Base-by-base conservation (phyloP, 2,329 filamentous ascomycete genomes). In the Colletotrichum neosansevieriae region DNA sequence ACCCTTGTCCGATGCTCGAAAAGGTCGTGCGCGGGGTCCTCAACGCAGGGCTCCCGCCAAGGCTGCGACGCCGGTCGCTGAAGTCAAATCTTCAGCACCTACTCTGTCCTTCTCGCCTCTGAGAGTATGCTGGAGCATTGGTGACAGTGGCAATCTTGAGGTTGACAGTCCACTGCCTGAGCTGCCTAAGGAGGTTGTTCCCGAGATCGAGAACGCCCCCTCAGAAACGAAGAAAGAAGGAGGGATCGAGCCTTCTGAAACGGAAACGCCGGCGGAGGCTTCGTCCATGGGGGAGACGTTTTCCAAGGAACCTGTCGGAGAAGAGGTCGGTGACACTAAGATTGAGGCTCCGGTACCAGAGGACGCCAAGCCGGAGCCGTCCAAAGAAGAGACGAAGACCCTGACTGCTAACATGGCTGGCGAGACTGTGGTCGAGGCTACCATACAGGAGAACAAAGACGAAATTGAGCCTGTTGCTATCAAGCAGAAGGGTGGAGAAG, bases 11-110 rank as follows among this genome's bases (percentile, higher is more conserved):
- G 96, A 99, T 83, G 94, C 94, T 40, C 89, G 96, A 72, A 98
- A 98, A 82, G 90, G 94, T 24, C 88, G 96, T 72, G 96, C 96
- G 21, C 91, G 93, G 72, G 96, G 96, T 11, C 96, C 96, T 15
- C 90, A 94, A 73, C 88, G 94, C 72, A 87, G 94, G 76, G 89
- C 92, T 24, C 88, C 89, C 34, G 70, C 86, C 11, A 86, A 82
- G 79, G 82, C 80, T 69, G 77, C 83, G 24, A 80, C 79, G 2
- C 82, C 77, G 36, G 78, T 74, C 40, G 75, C 69, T 7, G 75
- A 62, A 71, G 64, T 71, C 21, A 73, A 73, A 53, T 63, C 74
- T 3, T 51, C 75, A n/a, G 73, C 75, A 12, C 77, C 80, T n/a
- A 75, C 77, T 3, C 75, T 89, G 50, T 81, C 79, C 17, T 83